These are phyloP conservation scores for Oryza australiensis DNA, from an alignment of 176 grass and related monocot species.

Conservation along the genomic window DNA sequence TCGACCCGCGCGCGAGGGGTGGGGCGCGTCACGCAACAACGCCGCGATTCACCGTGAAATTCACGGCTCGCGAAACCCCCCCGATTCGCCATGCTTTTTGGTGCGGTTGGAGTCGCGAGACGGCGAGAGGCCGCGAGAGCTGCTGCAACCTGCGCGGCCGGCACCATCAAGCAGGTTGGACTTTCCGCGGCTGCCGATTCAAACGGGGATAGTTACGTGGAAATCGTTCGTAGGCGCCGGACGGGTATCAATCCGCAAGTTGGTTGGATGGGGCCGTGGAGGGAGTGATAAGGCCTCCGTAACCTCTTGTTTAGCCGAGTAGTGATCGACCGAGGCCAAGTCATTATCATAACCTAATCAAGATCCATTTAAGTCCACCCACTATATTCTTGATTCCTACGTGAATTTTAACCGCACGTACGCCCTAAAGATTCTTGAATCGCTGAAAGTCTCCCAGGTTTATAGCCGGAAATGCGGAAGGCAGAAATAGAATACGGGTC, in stretches of 20 bases:
- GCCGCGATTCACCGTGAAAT: no score
- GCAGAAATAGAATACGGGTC: not conserved
- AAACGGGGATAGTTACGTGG: not conserved
- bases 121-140: no score
- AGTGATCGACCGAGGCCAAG: not conserved
- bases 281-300: not conserved
- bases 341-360: not conserved
- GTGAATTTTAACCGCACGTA: not conserved
- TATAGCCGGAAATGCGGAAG: not conserved
- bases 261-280: not conserved
- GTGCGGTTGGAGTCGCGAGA: not conserved
- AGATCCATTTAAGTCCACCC: not conserved
- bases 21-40: no score
- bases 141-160: not conserved
- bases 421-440: not conserved
- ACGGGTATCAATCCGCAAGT: not conserved
- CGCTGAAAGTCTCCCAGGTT: not conserved
- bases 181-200: not conserved
- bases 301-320: not conserved
- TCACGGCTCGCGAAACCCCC: no score
- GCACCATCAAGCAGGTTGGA: not conserved
- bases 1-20: no score
- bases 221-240: not conserved
- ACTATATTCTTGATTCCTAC: not conserved
- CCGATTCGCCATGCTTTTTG: not conserved